Conservation (phyloP, 2,329 filamentous ascomycete species). For the Lizonia empirigonia region DNA sequence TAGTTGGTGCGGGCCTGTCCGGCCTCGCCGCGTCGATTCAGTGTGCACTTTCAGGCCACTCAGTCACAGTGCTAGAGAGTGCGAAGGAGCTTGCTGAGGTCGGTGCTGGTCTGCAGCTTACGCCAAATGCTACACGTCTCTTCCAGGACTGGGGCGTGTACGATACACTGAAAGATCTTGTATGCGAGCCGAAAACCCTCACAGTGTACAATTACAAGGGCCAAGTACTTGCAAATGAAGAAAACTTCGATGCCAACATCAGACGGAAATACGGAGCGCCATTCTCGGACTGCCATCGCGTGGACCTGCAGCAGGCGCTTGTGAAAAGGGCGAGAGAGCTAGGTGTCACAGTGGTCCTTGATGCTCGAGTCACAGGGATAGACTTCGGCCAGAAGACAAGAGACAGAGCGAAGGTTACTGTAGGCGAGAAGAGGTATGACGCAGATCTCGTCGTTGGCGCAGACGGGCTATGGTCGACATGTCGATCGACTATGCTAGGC, state of each 20-base stretch:
- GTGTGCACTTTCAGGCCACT: conserved; percentile 48
- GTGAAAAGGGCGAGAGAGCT: conserved; percentile 58
- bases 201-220: conserved; percentile 61
- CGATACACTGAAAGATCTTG: conserved; percentile 47
- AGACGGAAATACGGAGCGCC: conserved; percentile 61
- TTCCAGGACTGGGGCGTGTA: conserved; percentile 59
- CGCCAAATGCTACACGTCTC: conserved; percentile 53
- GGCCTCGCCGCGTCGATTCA: conserved; percentile 53
- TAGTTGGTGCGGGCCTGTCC: conserved; percentile 50
- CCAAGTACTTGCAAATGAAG: conserved; percentile 56
- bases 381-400: conserved; percentile 51
- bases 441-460: conserved; percentile 67
- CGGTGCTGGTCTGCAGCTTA: conserved; percentile 46
- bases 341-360: conserved; percentile 59
- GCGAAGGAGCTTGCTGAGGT: conserved; percentile 52
- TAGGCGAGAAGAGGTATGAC: conserved; percentile 48
- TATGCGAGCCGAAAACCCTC: conserved; percentile 54
- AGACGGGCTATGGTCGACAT: conserved; percentile 68
- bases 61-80: conserved; percentile 52
- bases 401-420: conserved; percentile 48
- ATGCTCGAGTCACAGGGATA: conserved; percentile 54
- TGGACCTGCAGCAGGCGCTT: conserved; percentile 64
- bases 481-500: conserved; percentile 49
- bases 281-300: conserved; percentile 66
- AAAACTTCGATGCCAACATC: conserved; percentile 60